Evolutionary conservation across 192 early-diverging fungal genomes (phyloP), one percentile per base, ranked within the genome.

Genomic region (Gryganskiella cystojenkinii): DNA sequence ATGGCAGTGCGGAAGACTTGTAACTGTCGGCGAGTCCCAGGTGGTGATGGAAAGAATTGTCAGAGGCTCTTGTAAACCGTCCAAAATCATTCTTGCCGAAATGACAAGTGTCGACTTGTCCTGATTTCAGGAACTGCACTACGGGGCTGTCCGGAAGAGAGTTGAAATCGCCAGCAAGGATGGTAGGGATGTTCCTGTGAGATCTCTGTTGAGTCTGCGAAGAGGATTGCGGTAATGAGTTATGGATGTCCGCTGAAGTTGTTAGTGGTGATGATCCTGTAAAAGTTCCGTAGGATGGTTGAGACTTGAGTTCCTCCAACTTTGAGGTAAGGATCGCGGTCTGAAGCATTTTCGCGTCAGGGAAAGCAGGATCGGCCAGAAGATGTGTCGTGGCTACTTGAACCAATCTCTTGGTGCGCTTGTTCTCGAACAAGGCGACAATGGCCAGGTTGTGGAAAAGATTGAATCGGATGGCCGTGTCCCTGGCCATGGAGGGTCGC

Each of bases 11-110:
- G 0, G 74, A 78, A 0, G 67, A 57, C 14, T 64, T 46, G 56
- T 78, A 78, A 30, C 74, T 78, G 56, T 78, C 74, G 10, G 33
- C 66, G 22, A 78, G 30, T 31, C 67, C 74, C 35, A 78, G 46
- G 30, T 57, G 35, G 43, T 78, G 74, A 33, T 78, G 55, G 53
- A 78, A 78, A 28, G 59, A 19, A 40, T 69, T 78, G 31, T 24
- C 63, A n/a, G 63, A 30, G 25, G 74, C 56, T 56, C 74, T 63
- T 6, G 74, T 78, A 45, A 69, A 78, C 24, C 67, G 60, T 22
- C 74, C 74, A 64, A 78, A 78, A 33, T 78, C 74, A 27, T 78
- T 78, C 19, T 33, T 66, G 7, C 74, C 74, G 59, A 78, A 78
- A 28, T 78, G 61, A 20, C 54, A 28, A 2, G 66, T 78, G 8